phyloP scores from a whole-genome alignment of 306 rosid species.

The Sesbania bispinosa region DNA sequence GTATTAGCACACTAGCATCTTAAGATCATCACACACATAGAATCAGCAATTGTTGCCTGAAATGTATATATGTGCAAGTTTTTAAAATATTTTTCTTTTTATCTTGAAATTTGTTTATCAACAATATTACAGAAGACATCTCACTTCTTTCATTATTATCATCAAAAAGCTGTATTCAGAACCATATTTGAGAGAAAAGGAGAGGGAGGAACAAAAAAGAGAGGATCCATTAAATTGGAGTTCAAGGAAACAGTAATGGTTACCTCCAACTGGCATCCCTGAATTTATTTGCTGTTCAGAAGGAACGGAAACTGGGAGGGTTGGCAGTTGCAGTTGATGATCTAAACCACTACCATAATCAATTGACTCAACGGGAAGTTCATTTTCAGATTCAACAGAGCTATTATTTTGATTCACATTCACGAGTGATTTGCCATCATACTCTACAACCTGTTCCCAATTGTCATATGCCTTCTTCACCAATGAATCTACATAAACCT shows the following conservation, averaged over 20 bases:
- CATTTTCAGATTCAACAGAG: conserved; percentile 44
- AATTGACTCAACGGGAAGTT: conserved; percentile 42
- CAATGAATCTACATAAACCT: conserved; percentile 84
- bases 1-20: not conserved
- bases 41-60: not conserved
- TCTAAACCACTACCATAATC: conserved; percentile 49
- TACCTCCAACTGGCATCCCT: conserved; percentile 60
- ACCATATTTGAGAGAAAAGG: conserved; percentile 4
- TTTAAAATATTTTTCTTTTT: not conserved
- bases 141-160: not conserved
- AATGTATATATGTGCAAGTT: too few relatives aligned
- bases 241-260: conserved; percentile 22
- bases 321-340: conserved; percentile 49
- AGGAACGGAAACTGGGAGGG: conserved; percentile 42
- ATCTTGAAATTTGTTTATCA: not conserved
- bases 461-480: conserved; percentile 95
- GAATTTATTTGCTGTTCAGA: conserved; percentile 60
- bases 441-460: conserved; percentile 88
- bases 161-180: not conserved
- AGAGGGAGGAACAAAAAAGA: not conserved
- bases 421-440: conserved; percentile 86
- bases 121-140: not conserved
- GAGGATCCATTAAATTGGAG: not conserved
- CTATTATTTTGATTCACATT: conserved; percentile 44
- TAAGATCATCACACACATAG: not conserved